Percentiles rank a stretch among this genome's conserved stretches.
Conservation (phyloP, 2,329 filamentous ascomycete genomes). For the Chaetomiaceae sp. region DNA sequence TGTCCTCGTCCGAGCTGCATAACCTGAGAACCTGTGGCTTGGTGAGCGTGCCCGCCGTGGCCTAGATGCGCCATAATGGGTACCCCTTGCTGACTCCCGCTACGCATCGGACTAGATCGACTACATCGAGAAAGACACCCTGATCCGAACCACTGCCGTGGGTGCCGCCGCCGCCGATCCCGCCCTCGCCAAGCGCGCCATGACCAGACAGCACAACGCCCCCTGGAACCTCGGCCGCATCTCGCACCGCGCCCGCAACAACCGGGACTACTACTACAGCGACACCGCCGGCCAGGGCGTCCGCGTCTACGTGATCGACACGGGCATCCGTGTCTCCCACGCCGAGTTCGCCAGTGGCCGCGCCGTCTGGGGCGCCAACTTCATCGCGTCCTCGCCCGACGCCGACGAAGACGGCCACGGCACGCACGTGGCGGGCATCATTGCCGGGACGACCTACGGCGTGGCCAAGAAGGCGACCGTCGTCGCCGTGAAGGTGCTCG, state of each 20-base stretch:
- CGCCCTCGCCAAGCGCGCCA: conserved; percentile 11
- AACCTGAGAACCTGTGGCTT: conserved; percentile 31
- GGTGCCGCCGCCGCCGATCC: not conserved
- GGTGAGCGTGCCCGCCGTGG: no score
- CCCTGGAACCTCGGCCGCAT: conserved; percentile 31
- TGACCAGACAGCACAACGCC: conserved; percentile 16
- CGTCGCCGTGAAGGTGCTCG: conserved; percentile 32
- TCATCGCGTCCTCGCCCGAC: conserved; percentile 19
- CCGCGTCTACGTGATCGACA: conserved; percentile 44
- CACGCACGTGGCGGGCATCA: conserved; percentile 33
- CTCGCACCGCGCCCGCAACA: conserved; percentile 24
- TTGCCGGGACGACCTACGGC: conserved; percentile 31
- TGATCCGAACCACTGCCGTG: conserved; percentile 20
- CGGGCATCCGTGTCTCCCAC: conserved; percentile 39
- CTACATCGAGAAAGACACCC: conserved; percentile 24
- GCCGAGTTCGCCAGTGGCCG: conserved; percentile 30
- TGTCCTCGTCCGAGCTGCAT: conserved; percentile 34
- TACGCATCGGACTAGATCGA: conserved; percentile 16
- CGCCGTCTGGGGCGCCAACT: conserved; percentile 31
- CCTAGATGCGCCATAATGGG: no score
- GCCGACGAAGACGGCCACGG: conserved; percentile 32
- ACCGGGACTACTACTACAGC: conserved; percentile 29
- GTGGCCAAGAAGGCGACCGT: conserved; percentile 32
- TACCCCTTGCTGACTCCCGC: no score
- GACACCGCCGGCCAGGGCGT: conserved; percentile 25